These are phyloP conservation scores for Saururus chinensis DNA, from an alignment of 164 flowering plant genomes.

Conservation along the genomic window DNA sequence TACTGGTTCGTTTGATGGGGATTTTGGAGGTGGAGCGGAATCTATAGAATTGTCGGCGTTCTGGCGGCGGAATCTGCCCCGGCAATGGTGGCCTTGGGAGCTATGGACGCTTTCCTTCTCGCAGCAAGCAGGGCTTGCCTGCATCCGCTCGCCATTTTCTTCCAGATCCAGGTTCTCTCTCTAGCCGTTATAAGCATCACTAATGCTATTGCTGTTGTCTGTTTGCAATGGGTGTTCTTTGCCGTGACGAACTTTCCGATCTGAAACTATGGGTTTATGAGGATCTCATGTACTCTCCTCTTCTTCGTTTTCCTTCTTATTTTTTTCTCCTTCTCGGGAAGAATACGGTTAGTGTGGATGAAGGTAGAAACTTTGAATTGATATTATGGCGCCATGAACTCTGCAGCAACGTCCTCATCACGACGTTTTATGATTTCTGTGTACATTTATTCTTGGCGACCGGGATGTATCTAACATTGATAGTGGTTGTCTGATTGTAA, in stretches of 20 bases:
- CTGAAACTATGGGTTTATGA: too few relatives aligned
- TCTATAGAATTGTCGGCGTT: neutral
- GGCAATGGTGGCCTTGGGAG: slow-evolving; percentile 2
- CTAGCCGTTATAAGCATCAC: neutral
- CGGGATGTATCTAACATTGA: too few relatives aligned
- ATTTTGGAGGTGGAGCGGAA: neutral
- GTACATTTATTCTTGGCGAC: too few relatives aligned
- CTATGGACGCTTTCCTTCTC: slow-evolving; percentile 48
- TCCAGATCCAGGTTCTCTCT: slow-evolving; percentile 82
- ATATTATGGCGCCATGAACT: too few relatives aligned
- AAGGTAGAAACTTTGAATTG: too few relatives aligned
- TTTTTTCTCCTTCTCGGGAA: too few relatives aligned
- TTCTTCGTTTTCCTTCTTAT: too few relatives aligned
- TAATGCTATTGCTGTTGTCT: neutral
- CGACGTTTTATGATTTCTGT: too few relatives aligned
- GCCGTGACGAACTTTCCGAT: too few relatives aligned
- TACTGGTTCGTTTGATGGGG: neutral
- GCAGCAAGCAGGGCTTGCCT: slow-evolving; percentile 56
- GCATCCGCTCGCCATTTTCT: slow-evolving; percentile 51
- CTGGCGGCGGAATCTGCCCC: slow-evolving; percentile 8
- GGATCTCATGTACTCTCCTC: too few relatives aligned
- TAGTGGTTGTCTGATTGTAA: neutral
- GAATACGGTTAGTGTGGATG: too few relatives aligned
- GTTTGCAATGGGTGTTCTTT: neutral
- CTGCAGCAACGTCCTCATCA: neutral